phyloP scores from a whole-genome alignment of 352 stramenopile species.

The Globisporangium carolinianum region DNA sequence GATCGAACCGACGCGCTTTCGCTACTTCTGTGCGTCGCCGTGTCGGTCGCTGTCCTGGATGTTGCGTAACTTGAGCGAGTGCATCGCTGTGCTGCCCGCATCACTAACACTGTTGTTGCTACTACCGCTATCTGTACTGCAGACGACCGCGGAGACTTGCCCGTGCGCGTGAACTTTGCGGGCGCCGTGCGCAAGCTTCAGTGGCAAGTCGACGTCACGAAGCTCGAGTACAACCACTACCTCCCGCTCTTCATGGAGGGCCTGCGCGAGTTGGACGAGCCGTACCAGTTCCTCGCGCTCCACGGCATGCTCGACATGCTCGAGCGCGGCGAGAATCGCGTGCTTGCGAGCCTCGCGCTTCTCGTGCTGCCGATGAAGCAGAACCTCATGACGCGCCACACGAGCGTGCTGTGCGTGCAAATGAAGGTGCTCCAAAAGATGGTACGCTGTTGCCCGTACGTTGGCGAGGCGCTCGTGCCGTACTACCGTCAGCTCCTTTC shows the following conservation, averaged over 20 bases:
- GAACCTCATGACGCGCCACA: constrained; percentile 80
- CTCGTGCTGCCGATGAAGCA: constrained; percentile 76
- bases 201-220: constrained; percentile 54
- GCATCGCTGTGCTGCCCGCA: not conserved
- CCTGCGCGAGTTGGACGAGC: constrained; percentile 80
- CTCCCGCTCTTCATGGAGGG: constrained; percentile 92
- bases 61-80: no score
- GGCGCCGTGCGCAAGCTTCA: constrained; percentile 69
- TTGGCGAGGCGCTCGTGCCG: constrained; percentile 86
- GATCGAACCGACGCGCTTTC: constrained; percentile 68
- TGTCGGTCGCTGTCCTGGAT: not conserved
- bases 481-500: constrained; percentile 91
- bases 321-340: constrained; percentile 56
- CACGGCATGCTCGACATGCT: constrained; percentile 80
- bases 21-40: constrained; percentile 70
- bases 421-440: constrained; percentile 77
- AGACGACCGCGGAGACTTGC: constrained; percentile 72
- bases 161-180: constrained; percentile 66
- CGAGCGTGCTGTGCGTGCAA: constrained; percentile 63
- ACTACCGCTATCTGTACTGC: not conserved
- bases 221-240: constrained; percentile 84
- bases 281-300: constrained; percentile 77
- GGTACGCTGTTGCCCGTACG: constrained; percentile 56
- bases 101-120: not conserved
- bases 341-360: constrained; percentile 45